Evolutionary conservation across 257 asterid genomes (phyloP).

Genomic region (Gardenia jasminoides): DNA sequence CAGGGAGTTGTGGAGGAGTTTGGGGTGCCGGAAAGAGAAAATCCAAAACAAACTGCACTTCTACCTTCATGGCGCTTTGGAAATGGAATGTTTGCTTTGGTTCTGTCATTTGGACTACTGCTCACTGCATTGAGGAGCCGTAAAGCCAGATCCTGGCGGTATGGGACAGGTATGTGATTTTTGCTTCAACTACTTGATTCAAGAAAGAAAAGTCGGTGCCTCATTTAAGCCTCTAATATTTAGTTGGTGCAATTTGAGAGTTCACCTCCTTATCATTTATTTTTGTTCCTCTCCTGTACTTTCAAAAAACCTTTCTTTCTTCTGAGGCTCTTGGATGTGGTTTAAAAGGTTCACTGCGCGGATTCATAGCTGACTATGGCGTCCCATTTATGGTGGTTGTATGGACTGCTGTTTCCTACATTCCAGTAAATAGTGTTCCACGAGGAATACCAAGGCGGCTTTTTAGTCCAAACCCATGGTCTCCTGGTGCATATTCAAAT

Average conservation of each 20-base stretch:
- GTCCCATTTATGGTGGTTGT: constrained; percentile 92
- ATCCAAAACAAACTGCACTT: constrained; percentile 46
- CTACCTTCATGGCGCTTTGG: constrained; percentile 89
- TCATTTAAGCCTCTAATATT: background rate
- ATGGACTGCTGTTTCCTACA: constrained; percentile 89
- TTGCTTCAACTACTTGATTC: background rate
- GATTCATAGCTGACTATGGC: constrained; percentile 93
- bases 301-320: background rate
- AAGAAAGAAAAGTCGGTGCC: background rate
- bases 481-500: constrained; percentile 88
- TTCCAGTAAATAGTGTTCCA: constrained; percentile 75
- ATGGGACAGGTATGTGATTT: constrained; percentile 69
- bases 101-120: constrained; percentile 90
- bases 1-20: constrained; percentile 97
- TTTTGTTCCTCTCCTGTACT: background rate
- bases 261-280: background rate
- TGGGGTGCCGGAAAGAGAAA: constrained; percentile 73
- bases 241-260: background rate
- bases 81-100: constrained; percentile 95
- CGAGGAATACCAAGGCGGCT: constrained; percentile 82
- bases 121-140: constrained; percentile 81
- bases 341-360: constrained; percentile 74
- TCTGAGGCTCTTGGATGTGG: constrained; percentile 21
- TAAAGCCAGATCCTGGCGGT: constrained; percentile 94
- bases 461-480: constrained; percentile 99